A percentile compares a stretch with the other conserved stretches of the same genome.
Conservation (phyloP, 2,329 filamentous ascomycete species). For the Paecilomyces niveus region DNA sequence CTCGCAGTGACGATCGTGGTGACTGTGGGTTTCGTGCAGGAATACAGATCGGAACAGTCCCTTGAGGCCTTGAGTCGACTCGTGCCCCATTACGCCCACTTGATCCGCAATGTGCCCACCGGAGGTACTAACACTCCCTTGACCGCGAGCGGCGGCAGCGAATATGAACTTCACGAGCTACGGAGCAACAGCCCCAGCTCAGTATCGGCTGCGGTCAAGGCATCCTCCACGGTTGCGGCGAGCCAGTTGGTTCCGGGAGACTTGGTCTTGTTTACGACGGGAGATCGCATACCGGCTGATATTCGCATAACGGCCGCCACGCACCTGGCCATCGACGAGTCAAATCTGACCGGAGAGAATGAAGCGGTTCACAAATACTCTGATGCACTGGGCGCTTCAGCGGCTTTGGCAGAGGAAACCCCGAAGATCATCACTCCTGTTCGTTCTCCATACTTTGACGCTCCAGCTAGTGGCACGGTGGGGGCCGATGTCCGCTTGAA, state of each 20-base stretch:
- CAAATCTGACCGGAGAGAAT: conserved; percentile 93
- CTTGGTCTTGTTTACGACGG: conserved; percentile 86
- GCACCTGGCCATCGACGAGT: conserved; percentile 90
- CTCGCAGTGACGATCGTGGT: conserved; percentile 96
- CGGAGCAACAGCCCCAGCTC: conserved; percentile 43
- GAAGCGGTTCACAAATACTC: conserved; percentile 78
- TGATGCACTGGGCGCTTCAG: conserved; percentile 45
- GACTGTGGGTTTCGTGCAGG: conserved; percentile 90
- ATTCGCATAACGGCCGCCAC: conserved; percentile 86
- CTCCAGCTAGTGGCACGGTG: conserved; percentile 51
- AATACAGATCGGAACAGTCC: conserved; percentile 96
- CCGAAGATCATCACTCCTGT: conserved; percentile 30
- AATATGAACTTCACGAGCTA: conserved; percentile 44
- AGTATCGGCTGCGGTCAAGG: conserved; percentile 59
- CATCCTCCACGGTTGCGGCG: conserved; percentile 80
- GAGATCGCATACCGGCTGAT: conserved; percentile 92
- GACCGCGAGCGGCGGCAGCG: conserved; percentile 24
- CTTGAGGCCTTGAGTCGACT: conserved; percentile 89
- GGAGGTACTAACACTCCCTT: conserved; percentile 12
- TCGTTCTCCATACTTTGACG: conserved; percentile 52
- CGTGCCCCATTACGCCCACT: conserved; percentile 89
- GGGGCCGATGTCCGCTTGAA: conserved; percentile 62
- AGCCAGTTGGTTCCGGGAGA: conserved; percentile 85
- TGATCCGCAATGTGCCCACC: conserved; percentile 59
- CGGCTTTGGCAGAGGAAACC: conserved; percentile 21